Evolutionary conservation across 805 yeast species (phyloP).

Genomic region (Ogataea thermomethanolica): DNA sequence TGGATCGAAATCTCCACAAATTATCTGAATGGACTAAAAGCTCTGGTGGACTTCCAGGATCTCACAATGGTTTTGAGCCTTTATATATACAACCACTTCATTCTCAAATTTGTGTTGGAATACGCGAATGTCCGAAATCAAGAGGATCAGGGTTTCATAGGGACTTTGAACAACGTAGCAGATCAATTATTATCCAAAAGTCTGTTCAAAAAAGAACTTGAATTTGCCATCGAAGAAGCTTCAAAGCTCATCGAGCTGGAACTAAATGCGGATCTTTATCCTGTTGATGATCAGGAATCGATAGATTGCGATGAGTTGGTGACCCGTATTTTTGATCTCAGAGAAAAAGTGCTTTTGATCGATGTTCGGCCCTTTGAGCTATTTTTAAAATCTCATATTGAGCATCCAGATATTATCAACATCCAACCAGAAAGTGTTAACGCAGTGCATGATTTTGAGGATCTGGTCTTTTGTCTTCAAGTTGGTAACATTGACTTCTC

Average conservation of each 20-base stretch:
- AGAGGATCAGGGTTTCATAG: slow-evolving; percentile 20
- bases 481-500: slow-evolving; percentile 32
- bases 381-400: slow-evolving; percentile 35
- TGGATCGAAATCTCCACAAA: slow-evolving; percentile 26
- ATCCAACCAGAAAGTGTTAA: slow-evolving; percentile 37
- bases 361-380: slow-evolving; percentile 38
- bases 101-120: slow-evolving; percentile 17
- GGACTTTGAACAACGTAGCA: slow-evolving; percentile 11
- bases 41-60: slow-evolving; percentile 15
- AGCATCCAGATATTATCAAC: slow-evolving; percentile 36
- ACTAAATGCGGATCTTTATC: slow-evolving; percentile 16
- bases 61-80: slow-evolving; percentile 22
- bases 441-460: slow-evolving; percentile 16
- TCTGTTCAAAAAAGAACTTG: slow-evolving; percentile 15
- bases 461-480: slow-evolving; percentile 25
- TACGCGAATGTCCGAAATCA: slow-evolving; percentile 7
- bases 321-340: slow-evolving; percentile 10
- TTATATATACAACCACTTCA: slow-evolving; percentile 20
- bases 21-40: slow-evolving; percentile 19
- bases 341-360: slow-evolving; percentile 30
- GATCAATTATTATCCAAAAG: slow-evolving; percentile 10
- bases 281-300: slow-evolving; percentile 3
- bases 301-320: slow-evolving; percentile 16
- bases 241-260: background rate
- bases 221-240: slow-evolving; percentile 16